Evolutionary conservation across 2,329 filamentous ascomycete species (phyloP).

Genomic region (Fusarium protoensiforme): DNA sequence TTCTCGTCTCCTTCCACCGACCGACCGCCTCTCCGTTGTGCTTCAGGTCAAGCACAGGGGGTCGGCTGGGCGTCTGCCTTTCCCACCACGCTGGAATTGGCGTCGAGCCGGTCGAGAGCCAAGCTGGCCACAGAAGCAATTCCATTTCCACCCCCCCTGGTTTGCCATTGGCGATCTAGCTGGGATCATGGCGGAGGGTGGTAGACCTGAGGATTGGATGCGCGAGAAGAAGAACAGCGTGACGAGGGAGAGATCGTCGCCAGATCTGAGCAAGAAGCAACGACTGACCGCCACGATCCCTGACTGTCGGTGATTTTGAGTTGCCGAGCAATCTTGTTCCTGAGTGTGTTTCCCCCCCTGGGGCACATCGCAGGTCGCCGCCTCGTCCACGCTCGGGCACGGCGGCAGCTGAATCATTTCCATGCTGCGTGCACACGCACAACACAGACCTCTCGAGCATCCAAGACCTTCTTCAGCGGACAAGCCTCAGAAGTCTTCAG

Average conservation of each 20-base stretch:
- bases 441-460: conserved; percentile 20
- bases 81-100: conserved; percentile 4
- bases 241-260: conserved; percentile 27
- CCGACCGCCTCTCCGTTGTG: conserved; percentile 2
- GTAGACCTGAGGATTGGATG: neutral
- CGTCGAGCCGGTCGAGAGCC: conserved; percentile 7
- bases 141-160: neutral
- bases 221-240: neutral
- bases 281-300: conserved; percentile 9
- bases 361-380: neutral
- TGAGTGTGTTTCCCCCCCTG: neutral
- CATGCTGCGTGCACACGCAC: neutral
- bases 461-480: conserved; percentile 26
- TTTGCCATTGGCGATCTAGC: neutral
- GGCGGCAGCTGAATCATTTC: conserved; percentile 16
- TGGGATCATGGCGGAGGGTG: neutral
- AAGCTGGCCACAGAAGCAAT: conserved; percentile 3
- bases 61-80: neutral
- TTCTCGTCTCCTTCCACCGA: neutral
- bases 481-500: conserved; percentile 6
- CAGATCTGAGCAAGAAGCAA: conserved; percentile 28
- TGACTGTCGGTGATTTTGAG: conserved; percentile 5
- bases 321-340: neutral
- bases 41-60: conserved; percentile 28
- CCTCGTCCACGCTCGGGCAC: conserved; percentile 19